Conservation (phyloP, 1,139 yeast genomes). For the Yamadazyma spencermartinsiae region DNA sequence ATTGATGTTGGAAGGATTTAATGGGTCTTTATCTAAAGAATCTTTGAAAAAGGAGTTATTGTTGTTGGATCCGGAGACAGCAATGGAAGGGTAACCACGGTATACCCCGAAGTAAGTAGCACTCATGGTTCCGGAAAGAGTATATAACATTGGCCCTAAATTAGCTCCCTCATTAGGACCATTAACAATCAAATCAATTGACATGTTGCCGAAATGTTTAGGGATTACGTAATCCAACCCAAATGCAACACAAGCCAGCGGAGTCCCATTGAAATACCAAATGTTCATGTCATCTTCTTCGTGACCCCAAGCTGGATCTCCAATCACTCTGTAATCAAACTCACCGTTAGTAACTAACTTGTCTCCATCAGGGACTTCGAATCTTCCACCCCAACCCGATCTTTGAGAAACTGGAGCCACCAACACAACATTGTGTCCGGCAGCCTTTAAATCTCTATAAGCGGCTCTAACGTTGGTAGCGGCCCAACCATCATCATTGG, state of each 20-base stretch:
- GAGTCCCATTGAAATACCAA: constrained; percentile 54
- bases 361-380: constrained; percentile 40
- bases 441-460: constrained; percentile 52
- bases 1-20: constrained; percentile 38
- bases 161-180: constrained; percentile 52
- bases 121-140: constrained; percentile 48
- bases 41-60: constrained; percentile 47
- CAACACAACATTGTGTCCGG: constrained; percentile 55
- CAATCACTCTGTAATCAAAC: constrained; percentile 40
- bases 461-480: constrained; percentile 62
- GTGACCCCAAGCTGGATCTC: constrained; percentile 51
- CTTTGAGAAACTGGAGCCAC: constrained; percentile 62
- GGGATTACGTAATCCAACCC: constrained; percentile 46
- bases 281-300: constrained; percentile 42
- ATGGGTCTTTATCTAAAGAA: constrained; percentile 31
- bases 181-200: constrained; percentile 44
- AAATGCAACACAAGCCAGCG: constrained; percentile 45
- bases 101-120: constrained; percentile 45
- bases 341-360: constrained; percentile 45
- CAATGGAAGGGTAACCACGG: constrained; percentile 45
- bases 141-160: constrained; percentile 39
- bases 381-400: constrained; percentile 61
- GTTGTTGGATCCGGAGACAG: constrained; percentile 45
- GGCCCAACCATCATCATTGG: constrained; percentile 63
- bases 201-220: constrained; percentile 29